A percentile compares a stretch with the other conserved stretches of the same genome.
Conservation (phyloP, 441 rosid species). For the Bruguiera hainesii region DNA sequence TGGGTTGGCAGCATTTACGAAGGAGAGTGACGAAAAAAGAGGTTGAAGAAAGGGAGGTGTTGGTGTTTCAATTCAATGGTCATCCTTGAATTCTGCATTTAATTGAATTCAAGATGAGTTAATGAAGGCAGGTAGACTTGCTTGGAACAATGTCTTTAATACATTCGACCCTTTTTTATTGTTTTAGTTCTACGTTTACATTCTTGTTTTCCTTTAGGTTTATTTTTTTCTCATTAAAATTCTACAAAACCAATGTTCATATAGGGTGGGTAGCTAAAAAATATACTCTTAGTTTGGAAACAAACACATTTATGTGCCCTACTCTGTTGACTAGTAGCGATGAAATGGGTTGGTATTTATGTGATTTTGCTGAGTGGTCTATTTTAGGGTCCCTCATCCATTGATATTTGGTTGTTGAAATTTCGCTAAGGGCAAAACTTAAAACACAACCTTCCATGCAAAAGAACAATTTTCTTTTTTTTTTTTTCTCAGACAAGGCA, state of each 20-base stretch:
- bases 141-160: constrained; percentile 31
- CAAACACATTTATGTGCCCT: constrained; percentile 1
- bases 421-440: constrained; percentile 21
- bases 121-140: constrained; percentile 57
- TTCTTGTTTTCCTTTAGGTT: not conserved
- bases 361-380: constrained; percentile 28
- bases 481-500: constrained; percentile 8
- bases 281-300: constrained; percentile 6
- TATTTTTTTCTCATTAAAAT: not conserved
- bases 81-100: constrained; percentile 62
- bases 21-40: constrained; percentile 23
- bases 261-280: not conserved
- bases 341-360: constrained; percentile 24
- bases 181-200: not conserved
- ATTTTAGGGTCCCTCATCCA: constrained; percentile 33
- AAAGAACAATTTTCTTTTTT: not conserved
- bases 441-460: not conserved
- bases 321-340: constrained; percentile 18
- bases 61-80: constrained; percentile 33
- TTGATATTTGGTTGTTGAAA: constrained; percentile 37
- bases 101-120: constrained; percentile 49
- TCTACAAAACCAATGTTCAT: constrained; percentile 1
- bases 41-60: constrained; percentile 41
- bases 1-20: constrained; percentile 49
- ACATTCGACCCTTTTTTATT: constrained; percentile 9